Base-by-base conservation (phyloP, 179 eudicot species). In the Corrigiola litoralis region DNA sequence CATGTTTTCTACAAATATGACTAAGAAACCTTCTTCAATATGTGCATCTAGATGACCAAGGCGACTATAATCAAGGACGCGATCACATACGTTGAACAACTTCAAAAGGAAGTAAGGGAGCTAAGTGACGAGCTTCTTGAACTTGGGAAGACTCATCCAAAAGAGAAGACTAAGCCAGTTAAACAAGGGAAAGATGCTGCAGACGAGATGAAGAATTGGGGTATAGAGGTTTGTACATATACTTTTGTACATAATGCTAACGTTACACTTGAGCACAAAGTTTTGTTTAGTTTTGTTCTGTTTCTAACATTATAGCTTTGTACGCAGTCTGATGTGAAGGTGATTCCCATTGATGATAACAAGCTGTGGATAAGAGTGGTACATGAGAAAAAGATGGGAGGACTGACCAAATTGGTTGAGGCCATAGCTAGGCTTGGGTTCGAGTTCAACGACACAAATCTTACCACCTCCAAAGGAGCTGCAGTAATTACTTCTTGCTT, bases 1-100 rank as follows among this genome's bases (percentile, higher is more conserved):
- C n/a, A 10, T 40, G 3, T 40, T 3, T 38, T 41, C 33, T 24
- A 11, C 2, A 2, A 29, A 54, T 37, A 65, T 29, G 20, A 9
- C 61, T 46, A 33, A 46, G 4, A 62, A 32, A 4, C 17, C 2
- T 17, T 51, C 18, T 38, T 0, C 11, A 25, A 28, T 14, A 29
- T 33, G 8, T 17, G 46, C 6, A 59, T 55, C 10, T 68, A 90
- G 97, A 85, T 92, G 95, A 92, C 71, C 17, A 92, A 90, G 65
- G 89, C 77, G 8, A 79, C 81, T n/a, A 92, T 90, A 13, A 74
- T 90, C 14, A 79, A 68, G 1, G 98, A 92, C 67, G 96, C 98
- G 17, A 84, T 85, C 49, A 69, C 81, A 4, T 92, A 87, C 79
- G 82, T 92, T 32, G 74, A 81, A 68, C 77, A 80, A 85, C 86